These are phyloP conservation scores for Podospora conica DNA, from an alignment of 495 filamentous ascomycete genomes.

Conservation along the genomic window DNA sequence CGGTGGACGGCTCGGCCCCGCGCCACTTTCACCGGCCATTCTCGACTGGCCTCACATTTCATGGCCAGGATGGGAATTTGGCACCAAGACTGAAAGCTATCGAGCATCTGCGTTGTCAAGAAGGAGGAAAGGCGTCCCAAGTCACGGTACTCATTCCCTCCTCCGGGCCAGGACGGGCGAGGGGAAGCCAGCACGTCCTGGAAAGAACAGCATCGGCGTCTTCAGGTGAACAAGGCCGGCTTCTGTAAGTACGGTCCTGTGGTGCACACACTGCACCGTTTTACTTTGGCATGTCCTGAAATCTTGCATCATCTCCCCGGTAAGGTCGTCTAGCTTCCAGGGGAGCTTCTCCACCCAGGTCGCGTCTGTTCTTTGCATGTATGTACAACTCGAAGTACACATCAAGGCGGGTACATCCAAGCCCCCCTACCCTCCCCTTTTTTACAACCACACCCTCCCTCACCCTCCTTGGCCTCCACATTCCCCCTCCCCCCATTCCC, in stretches of 20 bases:
- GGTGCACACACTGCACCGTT: not conserved
- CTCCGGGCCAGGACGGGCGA: not conserved
- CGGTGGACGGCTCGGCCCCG: slow-evolving; percentile 15
- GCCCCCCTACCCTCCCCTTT: slow-evolving; percentile 1
- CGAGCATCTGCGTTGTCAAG: not conserved
- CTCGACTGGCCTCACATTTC: not conserved
- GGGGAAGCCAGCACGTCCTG: not conserved
- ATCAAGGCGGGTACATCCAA: not conserved
- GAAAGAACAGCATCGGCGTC: not conserved
- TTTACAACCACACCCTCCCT: slow-evolving; percentile 3
- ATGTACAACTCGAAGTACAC: slow-evolving; percentile 3
- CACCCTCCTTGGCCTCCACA: slow-evolving; percentile 3
- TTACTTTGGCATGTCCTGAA: not conserved
- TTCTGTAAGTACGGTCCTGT: too few species aligned
- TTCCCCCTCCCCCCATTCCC: slow-evolving; percentile 8
- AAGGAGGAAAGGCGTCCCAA: not conserved
- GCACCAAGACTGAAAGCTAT: slow-evolving; percentile 4
- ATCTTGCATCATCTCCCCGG: slow-evolving; percentile 14
- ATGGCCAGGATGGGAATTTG: not conserved
- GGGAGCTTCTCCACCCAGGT: slow-evolving; percentile 1
- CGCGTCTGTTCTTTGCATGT: slow-evolving; percentile 9
- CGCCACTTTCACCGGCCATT: slow-evolving; percentile 16
- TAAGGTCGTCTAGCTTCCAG: slow-evolving; percentile 19
- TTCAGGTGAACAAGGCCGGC: not conserved
- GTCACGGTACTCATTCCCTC: not conserved